Conservation (phyloP, 2,329 filamentous ascomycete species). For the Colletotrichum sidae region DNA sequence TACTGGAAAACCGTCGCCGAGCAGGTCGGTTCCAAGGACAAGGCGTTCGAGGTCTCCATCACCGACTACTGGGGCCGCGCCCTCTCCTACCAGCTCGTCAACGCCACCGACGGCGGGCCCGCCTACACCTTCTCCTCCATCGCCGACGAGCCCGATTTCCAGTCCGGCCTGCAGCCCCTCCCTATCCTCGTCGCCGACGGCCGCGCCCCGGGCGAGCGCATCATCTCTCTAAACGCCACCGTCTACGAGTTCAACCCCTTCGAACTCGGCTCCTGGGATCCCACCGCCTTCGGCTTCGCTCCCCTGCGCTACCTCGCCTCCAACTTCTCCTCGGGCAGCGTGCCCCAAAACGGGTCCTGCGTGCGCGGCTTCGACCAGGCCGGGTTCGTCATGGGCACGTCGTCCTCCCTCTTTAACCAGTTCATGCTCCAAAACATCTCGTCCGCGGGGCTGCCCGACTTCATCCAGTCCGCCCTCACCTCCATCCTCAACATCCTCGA, state of each 20-base stretch:
- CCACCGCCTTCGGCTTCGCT: conserved; percentile 69
- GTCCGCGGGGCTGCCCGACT: conserved; percentile 41
- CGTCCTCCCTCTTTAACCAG: conserved; percentile 83
- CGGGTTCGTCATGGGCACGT: conserved; percentile 85
- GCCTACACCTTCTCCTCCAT: conserved; percentile 84
- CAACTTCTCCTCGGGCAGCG: conserved; percentile 62
- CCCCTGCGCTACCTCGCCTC: conserved; percentile 71
- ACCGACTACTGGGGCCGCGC: conserved; percentile 93
- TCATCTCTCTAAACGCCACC: conserved; percentile 66
- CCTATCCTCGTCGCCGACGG: conserved; percentile 63
- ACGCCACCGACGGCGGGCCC: conserved; percentile 78
- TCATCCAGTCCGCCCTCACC: conserved; percentile 57
- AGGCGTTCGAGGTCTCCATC: conserved; percentile 69
- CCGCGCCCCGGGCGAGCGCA: conserved; percentile 55
- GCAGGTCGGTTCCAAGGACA: conserved; percentile 51
- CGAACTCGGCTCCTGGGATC: conserved; percentile 75
- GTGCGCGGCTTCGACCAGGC: conserved; percentile 79
- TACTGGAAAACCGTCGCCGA: conserved; percentile 53
- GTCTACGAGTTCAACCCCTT: conserved; percentile 75
- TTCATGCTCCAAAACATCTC: conserved; percentile 72
- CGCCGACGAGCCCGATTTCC: conserved; percentile 54
- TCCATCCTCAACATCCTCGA: conserved; percentile 68
- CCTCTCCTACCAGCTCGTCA: conserved; percentile 87
- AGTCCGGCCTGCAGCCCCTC: conserved; percentile 56
- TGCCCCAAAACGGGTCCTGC: conserved; percentile 57